Percentiles rank a stretch among this genome's conserved stretches.
These are phyloP conservation scores for Graphium sp. DNA, from an alignment of 2,329 filamentous ascomycete species.

Conservation along the genomic window DNA sequence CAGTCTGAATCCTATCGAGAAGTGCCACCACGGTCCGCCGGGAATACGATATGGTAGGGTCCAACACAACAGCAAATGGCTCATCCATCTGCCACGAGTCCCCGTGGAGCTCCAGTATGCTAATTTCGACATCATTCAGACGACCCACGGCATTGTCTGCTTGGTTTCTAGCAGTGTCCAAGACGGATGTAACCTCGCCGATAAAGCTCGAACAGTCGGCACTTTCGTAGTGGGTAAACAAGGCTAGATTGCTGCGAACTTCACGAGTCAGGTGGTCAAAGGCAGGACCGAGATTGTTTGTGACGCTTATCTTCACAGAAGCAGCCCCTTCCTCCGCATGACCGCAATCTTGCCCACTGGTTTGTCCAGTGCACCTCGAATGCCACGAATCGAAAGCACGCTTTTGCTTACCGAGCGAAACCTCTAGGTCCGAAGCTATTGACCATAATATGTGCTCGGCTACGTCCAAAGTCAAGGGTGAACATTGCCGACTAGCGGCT, in stretches of 20 bases:
- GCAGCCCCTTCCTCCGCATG: conserved; percentile 25
- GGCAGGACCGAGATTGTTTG: conserved; percentile 30
- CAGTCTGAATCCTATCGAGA: conserved; percentile 31
- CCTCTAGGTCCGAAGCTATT: conserved; percentile 22
- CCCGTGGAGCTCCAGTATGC: conserved; percentile 26
- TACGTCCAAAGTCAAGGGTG: conserved; percentile 26
- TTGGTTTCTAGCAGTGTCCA: conserved; percentile 19
- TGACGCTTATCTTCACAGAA: conserved; percentile 24
- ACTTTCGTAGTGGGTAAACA: conserved; percentile 25
- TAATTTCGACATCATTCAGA: conserved; percentile 30
- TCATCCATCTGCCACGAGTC: conserved; percentile 26
- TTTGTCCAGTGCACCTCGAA: too few relatives aligned
- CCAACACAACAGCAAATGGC: conserved; percentile 26
- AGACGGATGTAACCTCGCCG: conserved; percentile 16
- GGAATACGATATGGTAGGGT: conserved; percentile 21
- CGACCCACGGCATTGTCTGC: conserved; percentile 21
- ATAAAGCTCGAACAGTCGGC: conserved; percentile 27
- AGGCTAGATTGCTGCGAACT: conserved; percentile 22
- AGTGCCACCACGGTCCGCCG: conserved; percentile 28
- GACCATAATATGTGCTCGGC: conserved; percentile 30
- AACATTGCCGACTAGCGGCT: conserved; percentile 26
- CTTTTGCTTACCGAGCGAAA: conserved; percentile 20
- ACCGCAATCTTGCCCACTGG: too few relatives aligned
- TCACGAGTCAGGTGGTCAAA: conserved; percentile 25
- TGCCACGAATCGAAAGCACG: conserved; percentile 16